phyloP scores from a whole-genome alignment of 768 basidiomycete genomes.

The Cantharellus cinnabarinus region DNA sequence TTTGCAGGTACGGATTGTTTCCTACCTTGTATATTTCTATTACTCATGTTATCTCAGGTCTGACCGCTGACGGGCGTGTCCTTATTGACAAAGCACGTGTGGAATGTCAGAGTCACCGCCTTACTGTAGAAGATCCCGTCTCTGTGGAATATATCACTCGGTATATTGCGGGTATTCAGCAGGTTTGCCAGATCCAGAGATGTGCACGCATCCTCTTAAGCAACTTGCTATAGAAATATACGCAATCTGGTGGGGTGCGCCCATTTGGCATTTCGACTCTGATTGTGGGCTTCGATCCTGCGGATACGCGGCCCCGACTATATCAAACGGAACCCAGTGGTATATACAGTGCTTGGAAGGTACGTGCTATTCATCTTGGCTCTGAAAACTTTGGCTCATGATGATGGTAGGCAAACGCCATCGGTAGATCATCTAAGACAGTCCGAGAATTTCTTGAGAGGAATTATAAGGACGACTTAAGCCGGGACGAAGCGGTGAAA shows the following conservation, averaged over 20 bases:
- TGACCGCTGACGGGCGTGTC: conserved; percentile 94
- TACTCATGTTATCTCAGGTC: conserved; percentile 28
- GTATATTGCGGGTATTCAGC: conserved; percentile 96
- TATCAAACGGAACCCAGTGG: conserved; percentile 98
- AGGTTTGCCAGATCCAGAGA: conserved; percentile 32
- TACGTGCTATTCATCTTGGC: conserved; percentile 16
- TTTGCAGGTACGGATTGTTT: conserved; percentile 62
- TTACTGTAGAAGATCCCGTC: conserved; percentile 96
- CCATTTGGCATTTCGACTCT: conserved; percentile 97
- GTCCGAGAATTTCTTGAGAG: conserved; percentile 98
- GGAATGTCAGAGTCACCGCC: conserved; percentile 92
- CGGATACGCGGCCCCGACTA: conserved; percentile 68
- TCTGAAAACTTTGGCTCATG: background rate
- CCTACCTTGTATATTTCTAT: too few relatives aligned
- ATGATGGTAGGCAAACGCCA: conserved; percentile 65
- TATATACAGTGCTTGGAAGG: conserved; percentile 98
- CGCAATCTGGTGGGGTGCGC: conserved; percentile 94
- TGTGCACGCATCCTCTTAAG: background rate
- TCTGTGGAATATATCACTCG: conserved; percentile 97
- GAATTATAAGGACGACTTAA: conserved; percentile 83
- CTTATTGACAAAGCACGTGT: conserved; percentile 94
- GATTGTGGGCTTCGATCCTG: conserved; percentile 90
- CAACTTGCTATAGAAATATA: conserved; percentile 46
- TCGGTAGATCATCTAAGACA: conserved; percentile 94
- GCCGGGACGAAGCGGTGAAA: conserved; percentile 79